phyloP scores from a whole-genome alignment of 2,329 filamentous ascomycete genomes.

The Trichoderma endophyticum region DNA sequence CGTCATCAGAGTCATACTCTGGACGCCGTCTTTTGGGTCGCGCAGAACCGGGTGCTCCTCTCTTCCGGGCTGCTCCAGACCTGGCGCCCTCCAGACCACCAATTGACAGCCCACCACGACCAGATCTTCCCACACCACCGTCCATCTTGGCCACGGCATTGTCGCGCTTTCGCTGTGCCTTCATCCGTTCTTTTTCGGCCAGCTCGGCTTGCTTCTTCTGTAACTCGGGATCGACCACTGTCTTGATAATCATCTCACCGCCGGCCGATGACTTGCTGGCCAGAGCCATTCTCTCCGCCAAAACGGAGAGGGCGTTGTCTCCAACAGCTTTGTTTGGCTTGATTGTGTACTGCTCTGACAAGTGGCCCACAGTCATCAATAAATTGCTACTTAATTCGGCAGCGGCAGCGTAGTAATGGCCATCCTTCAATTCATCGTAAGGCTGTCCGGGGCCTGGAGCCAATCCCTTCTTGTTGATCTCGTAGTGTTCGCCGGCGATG shows the following conservation, averaged over 20 bases:
- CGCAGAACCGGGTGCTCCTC: constrained; percentile 46
- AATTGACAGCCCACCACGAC: constrained; percentile 60
- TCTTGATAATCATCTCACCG: constrained; percentile 65
- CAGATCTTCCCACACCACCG: constrained; percentile 50
- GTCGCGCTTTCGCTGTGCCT: constrained; percentile 63
- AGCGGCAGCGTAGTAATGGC: constrained; percentile 72
- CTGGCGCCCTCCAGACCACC: constrained; percentile 65
- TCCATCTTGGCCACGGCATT: constrained; percentile 64
- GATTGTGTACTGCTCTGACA: constrained; percentile 69
- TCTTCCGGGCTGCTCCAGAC: constrained; percentile 49
- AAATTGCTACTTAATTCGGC: constrained; percentile 66
- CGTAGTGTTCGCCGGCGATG: constrained; percentile 73
- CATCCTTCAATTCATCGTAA: constrained; percentile 66
- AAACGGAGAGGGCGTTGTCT: constrained; percentile 66
- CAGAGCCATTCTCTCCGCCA: constrained; percentile 65
- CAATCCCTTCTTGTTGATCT: constrained; percentile 67
- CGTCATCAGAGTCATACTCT: constrained; percentile 77
- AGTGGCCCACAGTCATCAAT: constrained; percentile 70
- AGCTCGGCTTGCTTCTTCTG: constrained; percentile 70
- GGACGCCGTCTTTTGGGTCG: constrained; percentile 53
- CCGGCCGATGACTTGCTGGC: constrained; percentile 55
- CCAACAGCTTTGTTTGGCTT: constrained; percentile 64
- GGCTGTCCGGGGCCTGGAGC: constrained; percentile 59
- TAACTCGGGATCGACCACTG: constrained; percentile 71
- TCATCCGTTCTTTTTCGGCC: constrained; percentile 70